phyloP scores from a whole-genome alignment of 1,284 basidiomycete species.

The Irpex rosettiformis region DNA sequence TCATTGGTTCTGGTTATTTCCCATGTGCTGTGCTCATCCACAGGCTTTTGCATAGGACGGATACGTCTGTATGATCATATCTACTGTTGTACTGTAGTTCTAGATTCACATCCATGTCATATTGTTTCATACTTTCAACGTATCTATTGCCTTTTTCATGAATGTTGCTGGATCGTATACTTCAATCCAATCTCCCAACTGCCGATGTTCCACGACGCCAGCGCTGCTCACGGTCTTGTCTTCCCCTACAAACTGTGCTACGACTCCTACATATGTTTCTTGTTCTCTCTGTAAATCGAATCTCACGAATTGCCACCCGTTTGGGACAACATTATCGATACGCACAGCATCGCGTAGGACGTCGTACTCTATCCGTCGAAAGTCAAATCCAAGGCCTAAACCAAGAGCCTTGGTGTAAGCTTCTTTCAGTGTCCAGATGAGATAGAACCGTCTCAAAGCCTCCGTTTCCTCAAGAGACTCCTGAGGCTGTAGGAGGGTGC shows the following conservation, averaged over 20 bases:
- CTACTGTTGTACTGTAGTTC: neutral
- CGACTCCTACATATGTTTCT: conserved; percentile 59
- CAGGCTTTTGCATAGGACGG: neutral
- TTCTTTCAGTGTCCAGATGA: conserved; percentile 86
- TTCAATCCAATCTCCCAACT: conserved; percentile 22
- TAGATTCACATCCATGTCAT: neutral
- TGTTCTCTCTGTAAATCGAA: conserved; percentile 44
- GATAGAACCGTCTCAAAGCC: conserved; percentile 58
- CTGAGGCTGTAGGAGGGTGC: conserved; percentile 34
- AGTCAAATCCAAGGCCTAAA: conserved; percentile 77
- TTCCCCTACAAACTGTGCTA: conserved; percentile 44
- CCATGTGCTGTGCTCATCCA: neutral
- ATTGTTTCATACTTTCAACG: conserved; percentile 25
- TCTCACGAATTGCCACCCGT: conserved; percentile 65
- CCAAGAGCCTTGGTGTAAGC: conserved; percentile 85
- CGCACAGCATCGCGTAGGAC: conserved; percentile 43
- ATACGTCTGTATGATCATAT: neutral
- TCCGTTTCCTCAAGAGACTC: conserved; percentile 35
- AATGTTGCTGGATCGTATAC: conserved; percentile 22
- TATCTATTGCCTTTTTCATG: conserved; percentile 35
- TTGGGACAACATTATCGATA: conserved; percentile 53
- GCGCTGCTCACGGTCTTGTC: conserved; percentile 12
- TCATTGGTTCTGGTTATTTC: neutral
- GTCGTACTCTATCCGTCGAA: conserved; percentile 69
- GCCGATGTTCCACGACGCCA: conserved; percentile 13